These are phyloP conservation scores for Aethionema arabicum DNA, from an alignment of 345 rosid species.

Conservation along the genomic window DNA sequence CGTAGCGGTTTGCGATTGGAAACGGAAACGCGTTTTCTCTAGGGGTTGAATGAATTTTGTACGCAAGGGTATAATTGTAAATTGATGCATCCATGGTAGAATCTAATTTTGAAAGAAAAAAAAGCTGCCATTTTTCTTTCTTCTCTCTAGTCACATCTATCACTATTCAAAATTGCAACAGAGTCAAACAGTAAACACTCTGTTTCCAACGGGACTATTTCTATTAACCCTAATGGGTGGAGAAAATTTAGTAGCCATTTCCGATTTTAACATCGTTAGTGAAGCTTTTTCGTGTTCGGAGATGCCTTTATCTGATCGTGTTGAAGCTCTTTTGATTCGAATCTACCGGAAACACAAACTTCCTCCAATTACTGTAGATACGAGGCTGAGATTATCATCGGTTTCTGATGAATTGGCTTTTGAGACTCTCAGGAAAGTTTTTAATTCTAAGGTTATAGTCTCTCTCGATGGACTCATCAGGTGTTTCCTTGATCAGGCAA, in stretches of 20 bases:
- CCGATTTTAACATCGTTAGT: neutral
- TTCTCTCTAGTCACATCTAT: neutral
- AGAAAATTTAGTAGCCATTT: neutral
- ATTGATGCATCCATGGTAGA: too few species aligned
- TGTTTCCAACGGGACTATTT: too few species aligned
- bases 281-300: conserved; percentile 21
- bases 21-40: too few species aligned
- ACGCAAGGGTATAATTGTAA: too few species aligned
- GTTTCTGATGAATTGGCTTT: conserved; percentile 42
- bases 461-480: conserved; percentile 31
- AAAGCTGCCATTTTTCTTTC: neutral
- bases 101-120: neutral
- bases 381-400: conserved; percentile 39
- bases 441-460: accelerated
- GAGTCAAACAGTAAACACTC: neutral
- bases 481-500: neutral
- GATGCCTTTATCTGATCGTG: conserved; percentile 34
- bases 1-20: too few species aligned
- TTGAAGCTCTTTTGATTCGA: conserved; percentile 40
- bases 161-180: neutral
- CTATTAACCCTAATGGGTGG: too few species aligned
- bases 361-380: conserved; percentile 25
- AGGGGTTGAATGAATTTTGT: too few species aligned
- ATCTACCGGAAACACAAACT: conserved; percentile 41
- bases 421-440: conserved; percentile 25